These are phyloP conservation scores for Coemansia sp. DNA, from an alignment of 371 early-diverging fungal genomes.

Conservation along the genomic window DNA sequence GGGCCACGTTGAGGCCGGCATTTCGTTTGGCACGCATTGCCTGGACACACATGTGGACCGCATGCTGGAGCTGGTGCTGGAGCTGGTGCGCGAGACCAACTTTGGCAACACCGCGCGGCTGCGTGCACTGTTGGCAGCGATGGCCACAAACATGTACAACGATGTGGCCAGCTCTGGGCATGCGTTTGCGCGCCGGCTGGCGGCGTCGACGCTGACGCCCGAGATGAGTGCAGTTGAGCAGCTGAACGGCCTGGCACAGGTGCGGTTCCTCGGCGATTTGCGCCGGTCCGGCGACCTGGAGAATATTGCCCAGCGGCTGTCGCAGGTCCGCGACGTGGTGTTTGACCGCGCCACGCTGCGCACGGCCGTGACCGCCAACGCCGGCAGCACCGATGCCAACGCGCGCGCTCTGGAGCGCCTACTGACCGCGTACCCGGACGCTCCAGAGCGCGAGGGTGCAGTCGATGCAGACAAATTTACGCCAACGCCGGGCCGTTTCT, in stretches of 20 bases:
- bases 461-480: constrained; percentile 10
- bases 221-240: constrained; percentile 57
- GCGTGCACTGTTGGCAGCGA: constrained; percentile 70
- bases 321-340: constrained; percentile 37
- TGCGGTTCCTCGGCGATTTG: constrained; percentile 74
- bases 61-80: constrained; percentile 73
- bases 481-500: constrained; percentile 14
- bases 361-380: constrained; percentile 68
- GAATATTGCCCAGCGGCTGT: constrained; percentile 62
- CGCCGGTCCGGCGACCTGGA: constrained; percentile 59
- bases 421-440: constrained; percentile 44
- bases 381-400: constrained; percentile 61
- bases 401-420: constrained; percentile 59
- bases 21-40: constrained; percentile 56
- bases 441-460: background rate
- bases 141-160: constrained; percentile 71
- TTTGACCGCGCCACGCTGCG: constrained; percentile 57
- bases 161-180: constrained; percentile 87
- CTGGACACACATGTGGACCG: constrained; percentile 73
- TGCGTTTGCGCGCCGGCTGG: constrained; percentile 74
- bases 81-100: constrained; percentile 71
- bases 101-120: constrained; percentile 75
- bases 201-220: constrained; percentile 67
- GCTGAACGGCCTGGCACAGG: constrained; percentile 77
- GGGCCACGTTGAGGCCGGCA: constrained; percentile 46